Evolutionary conservation across 805 yeast genomes (phyloP).

Genomic region (Kuraishia capsulata): DNA sequence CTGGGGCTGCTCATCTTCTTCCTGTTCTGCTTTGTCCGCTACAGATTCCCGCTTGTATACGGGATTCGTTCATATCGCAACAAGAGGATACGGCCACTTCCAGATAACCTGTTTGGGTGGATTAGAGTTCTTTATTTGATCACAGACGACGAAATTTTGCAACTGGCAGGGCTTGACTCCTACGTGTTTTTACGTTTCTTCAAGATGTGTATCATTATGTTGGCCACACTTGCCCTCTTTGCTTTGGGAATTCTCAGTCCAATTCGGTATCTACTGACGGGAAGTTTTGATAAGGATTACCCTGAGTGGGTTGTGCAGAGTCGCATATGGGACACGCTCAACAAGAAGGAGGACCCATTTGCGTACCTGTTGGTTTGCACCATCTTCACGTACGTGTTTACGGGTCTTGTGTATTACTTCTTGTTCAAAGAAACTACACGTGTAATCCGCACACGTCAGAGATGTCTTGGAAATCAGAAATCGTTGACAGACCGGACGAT

Average conservation of each 20-base stretch:
- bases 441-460: slow-evolving; percentile 44
- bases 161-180: slow-evolving; percentile 51
- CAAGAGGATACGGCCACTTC: slow-evolving; percentile 32
- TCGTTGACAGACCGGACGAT: slow-evolving; percentile 54
- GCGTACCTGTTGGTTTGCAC: slow-evolving; percentile 43
- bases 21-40: slow-evolving; percentile 40
- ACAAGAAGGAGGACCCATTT: slow-evolving; percentile 10
- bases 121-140: slow-evolving; percentile 35
- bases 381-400: slow-evolving; percentile 45
- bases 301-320: slow-evolving; percentile 13
- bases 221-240: slow-evolving; percentile 32
- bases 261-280: slow-evolving; percentile 41
- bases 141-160: slow-evolving; percentile 40
- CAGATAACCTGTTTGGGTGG: slow-evolving; percentile 45
- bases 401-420: slow-evolving; percentile 34
- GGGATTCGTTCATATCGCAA: slow-evolving; percentile 45
- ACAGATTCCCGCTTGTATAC: slow-evolving; percentile 48
- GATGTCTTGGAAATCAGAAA: slow-evolving; percentile 49
- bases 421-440: slow-evolving; percentile 36
- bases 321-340: not conserved
- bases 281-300: slow-evolving; percentile 32
- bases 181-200: slow-evolving; percentile 51
- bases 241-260: slow-evolving; percentile 45
- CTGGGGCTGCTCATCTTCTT: slow-evolving; percentile 37
- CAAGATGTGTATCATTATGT: slow-evolving; percentile 41